A percentile compares a stretch with the other conserved stretches of the same genome.
Conservation (phyloP, 257 asterid species). For the Knoxia roxburghii region DNA sequence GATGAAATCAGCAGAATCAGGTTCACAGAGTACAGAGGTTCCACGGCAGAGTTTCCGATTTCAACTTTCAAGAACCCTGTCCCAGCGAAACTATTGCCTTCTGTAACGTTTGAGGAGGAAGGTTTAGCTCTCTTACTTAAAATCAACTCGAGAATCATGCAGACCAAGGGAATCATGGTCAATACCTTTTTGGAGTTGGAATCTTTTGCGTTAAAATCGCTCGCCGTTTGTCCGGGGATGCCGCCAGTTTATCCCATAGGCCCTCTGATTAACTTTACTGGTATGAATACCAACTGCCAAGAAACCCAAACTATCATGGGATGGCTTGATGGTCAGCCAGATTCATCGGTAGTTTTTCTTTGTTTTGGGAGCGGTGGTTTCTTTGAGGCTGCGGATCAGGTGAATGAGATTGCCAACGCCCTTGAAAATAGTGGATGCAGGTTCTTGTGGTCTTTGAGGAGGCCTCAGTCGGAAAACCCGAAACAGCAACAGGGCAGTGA, state of each 20-base stretch:
- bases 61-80: slow-evolving; percentile 20
- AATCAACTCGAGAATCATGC: slow-evolving; percentile 11
- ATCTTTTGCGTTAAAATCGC: slow-evolving; percentile 24
- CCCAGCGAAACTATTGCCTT: slow-evolving; percentile 34
- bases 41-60: neutral
- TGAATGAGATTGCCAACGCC: neutral
- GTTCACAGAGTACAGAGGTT: slow-evolving; percentile 7
- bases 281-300: neutral
- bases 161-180: slow-evolving; percentile 33
- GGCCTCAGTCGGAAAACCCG: neutral
- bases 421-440: neutral
- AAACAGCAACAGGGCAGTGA: neutral
- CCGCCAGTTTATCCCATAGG: slow-evolving; percentile 48
- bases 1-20: slow-evolving; percentile 10
- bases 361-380: neutral
- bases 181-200: slow-evolving; percentile 29
- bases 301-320: neutral
- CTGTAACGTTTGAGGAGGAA: neutral
- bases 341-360: neutral
- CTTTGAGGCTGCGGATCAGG: neutral
- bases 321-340: slow-evolving; percentile 5
- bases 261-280: slow-evolving; percentile 29
- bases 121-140: neutral
- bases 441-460: slow-evolving; percentile 3
- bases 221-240: neutral